A percentile compares a stretch with the other conserved stretches of the same genome.
Evolutionary conservation across 2,329 filamentous ascomycete genomes (phyloP).

Genomic region (Diplocarpon rosae): DNA sequence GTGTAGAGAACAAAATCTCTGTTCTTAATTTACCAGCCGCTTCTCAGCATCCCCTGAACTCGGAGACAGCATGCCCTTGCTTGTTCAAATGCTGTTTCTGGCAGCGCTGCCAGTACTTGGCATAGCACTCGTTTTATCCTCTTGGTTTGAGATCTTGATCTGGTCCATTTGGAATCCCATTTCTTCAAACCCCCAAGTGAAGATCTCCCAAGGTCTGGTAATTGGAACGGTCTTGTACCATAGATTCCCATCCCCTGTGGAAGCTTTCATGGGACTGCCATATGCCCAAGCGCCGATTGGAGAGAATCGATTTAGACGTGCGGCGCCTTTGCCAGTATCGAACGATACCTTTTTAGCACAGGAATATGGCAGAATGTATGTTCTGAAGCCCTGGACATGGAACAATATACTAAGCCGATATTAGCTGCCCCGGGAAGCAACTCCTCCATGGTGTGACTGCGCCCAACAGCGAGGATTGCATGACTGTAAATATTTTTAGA

Average conservation of each 20-base stretch:
- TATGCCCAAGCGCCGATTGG: conserved; percentile 36
- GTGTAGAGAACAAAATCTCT: no score
- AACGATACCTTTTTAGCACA: conserved; percentile 26
- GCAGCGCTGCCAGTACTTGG: conserved; percentile 9
- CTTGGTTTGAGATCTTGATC: conserved; percentile 1
- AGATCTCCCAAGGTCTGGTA: conserved; percentile 23
- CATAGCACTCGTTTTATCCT: conserved; percentile 3
- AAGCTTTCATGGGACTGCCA: conserved; percentile 36
- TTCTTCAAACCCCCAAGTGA: conserved; percentile 8
- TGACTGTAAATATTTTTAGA: conserved; percentile 39
- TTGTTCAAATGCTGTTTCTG: conserved; percentile 2
- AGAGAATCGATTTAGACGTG: conserved; percentile 33
- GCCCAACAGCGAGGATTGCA: conserved; percentile 34
- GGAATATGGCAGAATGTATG: conserved; percentile 28
- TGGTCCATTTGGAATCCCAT: background rate
- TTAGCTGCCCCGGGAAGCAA: conserved; percentile 29
- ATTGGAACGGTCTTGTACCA: conserved; percentile 22
- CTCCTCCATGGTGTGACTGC: conserved; percentile 19
- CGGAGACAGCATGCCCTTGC: conserved; percentile 1
- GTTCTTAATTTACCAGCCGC: no score
- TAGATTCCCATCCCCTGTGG: conserved; percentile 26
- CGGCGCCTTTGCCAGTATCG: conserved; percentile 18
- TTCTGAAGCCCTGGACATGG: background rate
- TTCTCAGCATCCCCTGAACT: no score
- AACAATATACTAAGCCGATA: background rate